phyloP scores from a whole-genome alignment of 495 filamentous ascomycete species.

The Aspergillus biplanus region DNA sequence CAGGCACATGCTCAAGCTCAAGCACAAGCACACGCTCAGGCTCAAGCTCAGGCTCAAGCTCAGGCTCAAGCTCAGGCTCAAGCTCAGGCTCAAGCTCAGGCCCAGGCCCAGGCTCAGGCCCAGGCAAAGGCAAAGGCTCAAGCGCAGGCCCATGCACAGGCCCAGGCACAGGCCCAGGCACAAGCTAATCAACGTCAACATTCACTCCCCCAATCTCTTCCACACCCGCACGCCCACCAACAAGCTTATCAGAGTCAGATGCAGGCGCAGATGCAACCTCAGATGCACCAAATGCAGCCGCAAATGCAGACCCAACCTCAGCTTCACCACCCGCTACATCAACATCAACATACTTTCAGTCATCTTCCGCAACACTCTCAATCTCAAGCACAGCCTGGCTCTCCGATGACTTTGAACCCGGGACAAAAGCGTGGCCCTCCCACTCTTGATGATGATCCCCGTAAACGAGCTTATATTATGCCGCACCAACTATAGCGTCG shows the following conservation, averaged over 20 bases:
- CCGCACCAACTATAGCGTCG: slow-evolving; percentile 28
- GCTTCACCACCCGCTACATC: slow-evolving; percentile 12
- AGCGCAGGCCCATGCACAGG: slow-evolving; percentile 16
- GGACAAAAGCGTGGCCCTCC: slow-evolving; percentile 32
- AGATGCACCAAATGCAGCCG: slow-evolving; percentile 16
- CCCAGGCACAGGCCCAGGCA: slow-evolving; percentile 11
- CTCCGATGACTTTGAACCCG: slow-evolving; percentile 28
- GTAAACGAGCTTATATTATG: slow-evolving; percentile 38
- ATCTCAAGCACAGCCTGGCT: slow-evolving; percentile 15
- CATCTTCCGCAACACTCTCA: slow-evolving; percentile 16
- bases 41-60: slow-evolving; percentile 13
- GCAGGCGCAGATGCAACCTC: slow-evolving; percentile 23
- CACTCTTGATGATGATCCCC: slow-evolving; percentile 35
- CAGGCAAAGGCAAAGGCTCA: slow-evolving; percentile 17
- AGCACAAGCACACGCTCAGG: slow-evolving; percentile 16
- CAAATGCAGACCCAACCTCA: slow-evolving; percentile 18
- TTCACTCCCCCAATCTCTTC: slow-evolving; percentile 2
- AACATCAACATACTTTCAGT: slow-evolving; percentile 17
- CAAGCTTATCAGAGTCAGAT: slow-evolving; percentile 20
- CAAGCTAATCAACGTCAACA: slow-evolving; percentile 14
- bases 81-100: slow-evolving; percentile 5
- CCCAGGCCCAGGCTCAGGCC: slow-evolving; percentile 17
- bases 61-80: slow-evolving; percentile 16
- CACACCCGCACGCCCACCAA: slow-evolving; percentile 21
- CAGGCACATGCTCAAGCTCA: slow-evolving; percentile 17